These are phyloP conservation scores for Bacidia gigantensis DNA, from an alignment of 495 filamentous ascomycete species.

Conservation along the genomic window DNA sequence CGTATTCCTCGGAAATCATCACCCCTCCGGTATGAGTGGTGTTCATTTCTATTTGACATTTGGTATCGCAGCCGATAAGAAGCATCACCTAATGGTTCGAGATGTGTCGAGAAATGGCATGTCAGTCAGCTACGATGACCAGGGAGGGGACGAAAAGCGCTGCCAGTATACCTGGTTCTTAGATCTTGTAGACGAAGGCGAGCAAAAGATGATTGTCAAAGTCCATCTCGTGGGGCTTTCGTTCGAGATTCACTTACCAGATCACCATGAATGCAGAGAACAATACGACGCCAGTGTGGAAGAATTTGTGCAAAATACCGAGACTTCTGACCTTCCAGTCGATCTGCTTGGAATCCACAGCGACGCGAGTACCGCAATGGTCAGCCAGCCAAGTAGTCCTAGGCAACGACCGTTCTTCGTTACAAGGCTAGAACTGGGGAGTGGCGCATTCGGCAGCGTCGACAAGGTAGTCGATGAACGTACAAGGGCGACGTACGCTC, in stretches of 20 bases:
- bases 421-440: constrained; percentile 52
- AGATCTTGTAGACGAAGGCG: constrained; percentile 49
- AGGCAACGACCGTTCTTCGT: constrained; percentile 52
- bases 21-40: neutral
- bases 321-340: neutral
- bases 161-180: constrained; percentile 1
- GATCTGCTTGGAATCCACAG: neutral
- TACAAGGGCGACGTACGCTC: constrained; percentile 55
- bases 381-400: constrained; percentile 48
- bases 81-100: constrained; percentile 37
- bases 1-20: too few relatives aligned
- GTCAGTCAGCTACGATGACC: constrained; percentile 60
- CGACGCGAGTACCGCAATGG: neutral
- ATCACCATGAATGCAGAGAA: neutral
- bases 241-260: constrained; percentile 31
- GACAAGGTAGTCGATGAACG: constrained; percentile 58
- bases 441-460: constrained; percentile 66
- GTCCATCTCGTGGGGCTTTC: constrained; percentile 45
- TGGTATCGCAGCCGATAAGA: neutral
- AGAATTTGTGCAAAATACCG: neutral
- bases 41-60: constrained; percentile 2
- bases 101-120: constrained; percentile 69
- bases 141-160: constrained; percentile 30
- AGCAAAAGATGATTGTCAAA: constrained; percentile 54
- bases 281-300: neutral